A percentile compares a stretch with the other conserved stretches of the same genome.
Evolutionary conservation across 2,329 filamentous ascomycete species (phyloP).

Genomic region (Trichocomaceae sp.): DNA sequence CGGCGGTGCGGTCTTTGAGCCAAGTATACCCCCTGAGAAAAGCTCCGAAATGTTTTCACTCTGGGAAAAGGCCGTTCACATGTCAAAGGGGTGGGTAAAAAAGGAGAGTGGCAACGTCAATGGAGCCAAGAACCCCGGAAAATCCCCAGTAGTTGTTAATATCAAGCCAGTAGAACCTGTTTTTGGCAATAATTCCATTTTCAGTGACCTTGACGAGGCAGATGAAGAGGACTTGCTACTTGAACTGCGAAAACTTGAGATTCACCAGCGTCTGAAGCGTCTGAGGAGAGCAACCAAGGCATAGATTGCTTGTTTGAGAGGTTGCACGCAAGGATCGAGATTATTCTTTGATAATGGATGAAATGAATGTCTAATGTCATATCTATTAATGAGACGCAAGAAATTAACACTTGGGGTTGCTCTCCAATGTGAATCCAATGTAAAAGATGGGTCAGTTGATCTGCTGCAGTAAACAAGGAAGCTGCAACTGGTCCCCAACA

Average conservation of each 20-base stretch:
- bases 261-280: conserved; percentile 29
- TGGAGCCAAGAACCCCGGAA: conserved; percentile 12
- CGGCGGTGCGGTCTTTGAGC: conserved; percentile 64
- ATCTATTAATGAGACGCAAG: neutral
- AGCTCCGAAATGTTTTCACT: conserved; percentile 55
- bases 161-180: conserved; percentile 17
- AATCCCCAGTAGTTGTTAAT: conserved; percentile 13
- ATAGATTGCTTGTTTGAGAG: conserved; percentile 1
- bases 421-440: neutral
- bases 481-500: neutral
- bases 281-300: conserved; percentile 15
- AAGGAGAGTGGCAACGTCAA: conserved; percentile 2
- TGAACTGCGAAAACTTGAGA: conserved; percentile 30
- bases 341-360: neutral
- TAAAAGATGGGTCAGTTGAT: neutral
- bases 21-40: conserved; percentile 50
- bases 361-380: neutral
- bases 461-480: conserved; percentile 5
- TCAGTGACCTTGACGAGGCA: conserved; percentile 25
- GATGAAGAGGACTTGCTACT: conserved; percentile 32
- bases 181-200: conserved; percentile 16
- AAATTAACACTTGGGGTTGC: too few species aligned
- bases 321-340: neutral
- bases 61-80: conserved; percentile 69
- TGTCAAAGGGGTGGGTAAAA: conserved; percentile 62